Percentiles rank a stretch among this genome's conserved stretches.
Evolutionary conservation across 1,139 yeast species (phyloP).

Genomic region (Saccharomyces hybrid): DNA sequence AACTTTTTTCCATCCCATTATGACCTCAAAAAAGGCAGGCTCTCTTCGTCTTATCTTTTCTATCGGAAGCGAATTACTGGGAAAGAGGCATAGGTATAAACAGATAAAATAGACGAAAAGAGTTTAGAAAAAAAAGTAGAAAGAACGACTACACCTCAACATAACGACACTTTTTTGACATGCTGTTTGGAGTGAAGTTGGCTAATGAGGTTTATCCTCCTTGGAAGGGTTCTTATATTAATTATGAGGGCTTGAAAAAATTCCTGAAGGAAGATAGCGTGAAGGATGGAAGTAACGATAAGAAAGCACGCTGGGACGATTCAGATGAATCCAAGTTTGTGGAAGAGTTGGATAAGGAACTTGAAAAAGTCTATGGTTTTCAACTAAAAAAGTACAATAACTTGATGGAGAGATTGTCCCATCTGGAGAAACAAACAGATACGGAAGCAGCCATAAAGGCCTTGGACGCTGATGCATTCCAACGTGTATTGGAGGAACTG

Average conservation of each 20-base stretch:
- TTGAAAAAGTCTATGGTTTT: conserved; percentile 89
- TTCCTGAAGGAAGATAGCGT: conserved; percentile 73
- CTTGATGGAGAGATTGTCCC: conserved; percentile 55
- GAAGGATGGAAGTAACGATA: conserved; percentile 30
- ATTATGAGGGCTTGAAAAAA: conserved; percentile 72
- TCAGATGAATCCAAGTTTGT: conserved; percentile 81
- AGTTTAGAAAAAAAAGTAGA: neutral
- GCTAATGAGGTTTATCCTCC: conserved; percentile 78
- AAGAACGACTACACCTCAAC: neutral
- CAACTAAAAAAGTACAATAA: conserved; percentile 66
- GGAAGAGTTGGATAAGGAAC: conserved; percentile 67
- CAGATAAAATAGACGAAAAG: neutral
- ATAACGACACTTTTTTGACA: conserved; percentile 21
- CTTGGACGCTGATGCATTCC: conserved; percentile 38
- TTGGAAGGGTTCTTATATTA: conserved; percentile 79
- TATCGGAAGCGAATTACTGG: neutral
- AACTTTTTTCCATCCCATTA: neutral
- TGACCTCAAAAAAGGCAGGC: neutral
- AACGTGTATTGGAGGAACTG: conserved; percentile 61
- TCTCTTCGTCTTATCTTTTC: neutral
- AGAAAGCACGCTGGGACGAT: conserved; percentile 51
- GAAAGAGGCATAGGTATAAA: neutral
- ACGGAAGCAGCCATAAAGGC: conserved; percentile 26
- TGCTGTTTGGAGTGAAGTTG: conserved; percentile 83
- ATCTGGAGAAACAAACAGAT: conserved; percentile 46